Base-by-base conservation (phyloP, 805 yeast genomes). In the Sugiyamaella floridensis region DNA sequence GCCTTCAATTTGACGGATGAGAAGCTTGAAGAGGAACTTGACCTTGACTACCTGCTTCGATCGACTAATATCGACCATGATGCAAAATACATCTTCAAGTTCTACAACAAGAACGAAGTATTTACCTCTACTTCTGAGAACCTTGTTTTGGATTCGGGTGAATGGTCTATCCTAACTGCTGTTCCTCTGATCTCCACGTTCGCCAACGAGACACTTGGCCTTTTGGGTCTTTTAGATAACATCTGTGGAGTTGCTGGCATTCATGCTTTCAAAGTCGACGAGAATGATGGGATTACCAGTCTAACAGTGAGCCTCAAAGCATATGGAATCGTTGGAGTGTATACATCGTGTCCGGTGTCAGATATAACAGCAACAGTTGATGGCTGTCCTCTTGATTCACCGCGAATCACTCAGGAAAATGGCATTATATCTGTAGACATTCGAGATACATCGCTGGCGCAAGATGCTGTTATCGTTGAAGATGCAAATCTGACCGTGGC, bases 141-240 rank as follows among this genome's bases (percentile, higher is more conserved):
- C 9, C 12, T 32, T 14, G 9, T 8, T 12, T 40, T 58, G 22
- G 52, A 41, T 4, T 18, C 60, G n/a, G 58, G 54, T 11, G 58
- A 51, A 43, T 53, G 58, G 53, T 61, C 58, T 12, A 48, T 60
- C 20, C 26, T 55, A 12, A 57, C 58, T 16, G 58, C 52, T 6
- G 48, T 28, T n/a, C 52, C 52, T 10, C 29, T 26, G 40, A 32
- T 32, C n/a, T 32, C 37, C 9, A 7, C 29, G 6, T 40, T 47
- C 11, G 19, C 2, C 10, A 16, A 8, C 32, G 32, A 16, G n/a
- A 12, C 47, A n/a, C 26, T 49, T 12, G 58, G 55, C 7, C 19
- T 48, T 11, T 40, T 59, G 18, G 62, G 62, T 1, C 44, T 58
- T 7, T 28, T 54, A 9, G 51, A 52, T 40, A 57, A 58, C 40